Conservation (phyloP, 305 asterid genomes). For the Fraxinus floribunda region DNA sequence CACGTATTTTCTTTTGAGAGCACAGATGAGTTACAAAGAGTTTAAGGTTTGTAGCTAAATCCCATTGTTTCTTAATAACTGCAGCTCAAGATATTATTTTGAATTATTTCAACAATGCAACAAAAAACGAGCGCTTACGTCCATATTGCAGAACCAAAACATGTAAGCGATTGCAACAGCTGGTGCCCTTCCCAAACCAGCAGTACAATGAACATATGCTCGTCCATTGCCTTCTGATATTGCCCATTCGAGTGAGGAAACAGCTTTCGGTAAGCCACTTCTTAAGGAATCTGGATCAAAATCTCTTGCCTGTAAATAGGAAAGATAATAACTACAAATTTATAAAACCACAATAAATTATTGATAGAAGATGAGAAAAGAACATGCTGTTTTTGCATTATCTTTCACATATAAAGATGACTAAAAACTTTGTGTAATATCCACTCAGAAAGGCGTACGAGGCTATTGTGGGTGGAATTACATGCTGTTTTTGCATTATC, state of each 20-base stretch:
- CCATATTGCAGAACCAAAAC: slow-evolving; percentile 83
- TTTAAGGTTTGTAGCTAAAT: background rate
- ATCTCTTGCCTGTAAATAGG: slow-evolving; percentile 62
- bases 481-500: background rate
- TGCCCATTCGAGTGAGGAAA: slow-evolving; percentile 72
- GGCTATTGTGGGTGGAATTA: background rate
- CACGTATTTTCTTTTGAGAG: background rate
- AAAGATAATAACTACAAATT: background rate
- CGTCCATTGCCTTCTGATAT: slow-evolving; percentile 77
- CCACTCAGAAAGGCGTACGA: background rate
- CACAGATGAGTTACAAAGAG: background rate
- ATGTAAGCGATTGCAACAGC: slow-evolving; percentile 91
- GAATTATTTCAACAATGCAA: background rate
- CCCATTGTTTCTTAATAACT: background rate
- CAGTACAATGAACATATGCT: slow-evolving; percentile 86
- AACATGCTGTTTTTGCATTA: background rate
- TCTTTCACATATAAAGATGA: too few relatives aligned
- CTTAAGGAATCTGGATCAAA: slow-evolving; percentile 94
- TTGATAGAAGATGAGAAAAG: background rate
- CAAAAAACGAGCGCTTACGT: slow-evolving; percentile 40
- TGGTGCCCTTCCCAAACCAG: slow-evolving; percentile 95
- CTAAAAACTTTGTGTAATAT: background rate
- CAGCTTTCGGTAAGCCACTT: slow-evolving; percentile 66
- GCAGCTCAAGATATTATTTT: background rate
- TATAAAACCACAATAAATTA: background rate